Evolutionary conservation across 768 basidiomycete genomes (phyloP).

Genomic region (Tricholoma matsutake): DNA sequence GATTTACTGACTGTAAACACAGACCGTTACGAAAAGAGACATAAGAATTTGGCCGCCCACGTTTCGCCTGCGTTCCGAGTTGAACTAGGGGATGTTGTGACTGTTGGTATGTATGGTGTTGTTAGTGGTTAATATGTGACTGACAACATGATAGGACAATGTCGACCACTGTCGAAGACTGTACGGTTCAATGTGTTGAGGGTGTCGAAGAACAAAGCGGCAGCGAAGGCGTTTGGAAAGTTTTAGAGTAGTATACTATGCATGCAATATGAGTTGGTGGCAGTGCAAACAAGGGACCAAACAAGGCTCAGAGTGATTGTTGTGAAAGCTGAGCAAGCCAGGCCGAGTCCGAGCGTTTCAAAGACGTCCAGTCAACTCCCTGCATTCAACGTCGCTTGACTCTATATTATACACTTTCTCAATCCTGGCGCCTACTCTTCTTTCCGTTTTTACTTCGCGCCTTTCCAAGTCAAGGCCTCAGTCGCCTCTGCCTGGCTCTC

Average conservation of each 20-base stretch:
- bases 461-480: constrained; percentile 70
- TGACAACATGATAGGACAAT: constrained; percentile 66
- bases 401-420: constrained; percentile 16
- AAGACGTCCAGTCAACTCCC: not conserved
- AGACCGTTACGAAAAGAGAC: constrained; percentile 98
- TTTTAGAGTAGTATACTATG: constrained; percentile 49
- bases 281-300: constrained; percentile 20
- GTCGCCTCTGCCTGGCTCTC: constrained; percentile 62
- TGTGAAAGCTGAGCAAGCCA: not conserved
- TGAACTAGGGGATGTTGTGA: constrained; percentile 89
- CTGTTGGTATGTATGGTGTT: constrained; percentile 69
- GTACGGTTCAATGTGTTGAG: constrained; percentile 99
- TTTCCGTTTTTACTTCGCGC: constrained; percentile 72
- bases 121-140: constrained; percentile 2
- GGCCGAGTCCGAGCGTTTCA: not conserved
- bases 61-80: constrained; percentile 99
- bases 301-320: constrained; percentile 3
- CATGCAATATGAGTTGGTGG: constrained; percentile 10
- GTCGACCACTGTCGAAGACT: constrained; percentile 97
- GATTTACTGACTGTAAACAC: constrained; percentile 8
- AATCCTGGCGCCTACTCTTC: constrained; percentile 81
- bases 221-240: constrained; percentile 91
- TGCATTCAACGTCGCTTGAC: constrained; percentile 16
- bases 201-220: constrained; percentile 90
- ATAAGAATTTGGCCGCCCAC: constrained; percentile 98